Conservation (phyloP, 139 green algal genomes). For the Chlorella sp. region DNA sequence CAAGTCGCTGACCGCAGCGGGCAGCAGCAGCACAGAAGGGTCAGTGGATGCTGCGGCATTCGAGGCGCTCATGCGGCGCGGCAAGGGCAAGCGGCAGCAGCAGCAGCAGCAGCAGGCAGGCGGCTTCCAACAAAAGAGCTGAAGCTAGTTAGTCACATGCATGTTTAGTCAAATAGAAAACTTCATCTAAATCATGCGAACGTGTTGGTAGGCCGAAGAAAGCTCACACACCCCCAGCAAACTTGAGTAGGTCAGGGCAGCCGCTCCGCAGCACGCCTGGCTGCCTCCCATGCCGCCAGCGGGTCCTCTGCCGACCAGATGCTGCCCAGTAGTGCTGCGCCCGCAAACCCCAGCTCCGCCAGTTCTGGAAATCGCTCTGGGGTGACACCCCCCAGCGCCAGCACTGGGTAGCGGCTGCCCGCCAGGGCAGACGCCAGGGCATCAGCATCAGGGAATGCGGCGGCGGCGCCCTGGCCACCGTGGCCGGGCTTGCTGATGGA, state of each 20-base stretch:
- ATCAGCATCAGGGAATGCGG: constrained; percentile 10
- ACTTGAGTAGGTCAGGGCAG: not conserved
- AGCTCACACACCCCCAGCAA: too few relatives aligned
- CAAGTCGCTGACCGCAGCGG: constrained; percentile 35
- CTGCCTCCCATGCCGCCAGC: constrained; percentile 28
- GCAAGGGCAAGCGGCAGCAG: constrained; percentile 5
- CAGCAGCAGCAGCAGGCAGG: not conserved
- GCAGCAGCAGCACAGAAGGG: not conserved
- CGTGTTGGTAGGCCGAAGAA: too few relatives aligned
- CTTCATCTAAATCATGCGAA: too few relatives aligned
- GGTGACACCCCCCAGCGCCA: constrained; percentile 59
- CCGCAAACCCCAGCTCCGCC: constrained; percentile 55
- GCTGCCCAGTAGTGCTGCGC: constrained; percentile 54
- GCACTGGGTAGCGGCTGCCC: constrained; percentile 31
- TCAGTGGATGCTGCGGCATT: constrained; percentile 44
- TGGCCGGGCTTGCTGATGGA: constrained; percentile 66
- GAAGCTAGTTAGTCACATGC: too few relatives aligned
- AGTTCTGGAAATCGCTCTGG: constrained; percentile 29
- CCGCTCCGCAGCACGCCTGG: not conserved
- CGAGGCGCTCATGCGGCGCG: constrained; percentile 39
- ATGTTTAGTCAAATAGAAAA: too few relatives aligned
- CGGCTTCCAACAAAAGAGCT: not conserved
- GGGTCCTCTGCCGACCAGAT: constrained; percentile 55
- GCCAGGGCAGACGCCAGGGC: constrained; percentile 24
- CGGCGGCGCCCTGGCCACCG: not conserved